A percentile compares a stretch with the other conserved stretches of the same genome.
phyloP scores from a whole-genome alignment of 2,329 filamentous ascomycete genomes.

The Fusarium sp. region DNA sequence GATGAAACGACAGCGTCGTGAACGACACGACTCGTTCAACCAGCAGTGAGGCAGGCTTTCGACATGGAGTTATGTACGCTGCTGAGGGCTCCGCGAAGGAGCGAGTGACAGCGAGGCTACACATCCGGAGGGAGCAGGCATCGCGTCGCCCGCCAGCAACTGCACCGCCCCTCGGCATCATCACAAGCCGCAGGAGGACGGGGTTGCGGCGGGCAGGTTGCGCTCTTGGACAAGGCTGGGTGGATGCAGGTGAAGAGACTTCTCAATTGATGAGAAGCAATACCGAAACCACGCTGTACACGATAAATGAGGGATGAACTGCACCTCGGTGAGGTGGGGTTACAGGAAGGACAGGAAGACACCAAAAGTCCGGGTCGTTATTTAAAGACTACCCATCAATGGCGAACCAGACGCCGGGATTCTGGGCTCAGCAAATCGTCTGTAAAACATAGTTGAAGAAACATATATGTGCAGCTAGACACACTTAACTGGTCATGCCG shows the following conservation, averaged over 20 bases:
- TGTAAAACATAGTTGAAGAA: slow-evolving; percentile 22
- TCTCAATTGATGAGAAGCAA: slow-evolving; percentile 31
- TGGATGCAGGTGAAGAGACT: slow-evolving; percentile 26
- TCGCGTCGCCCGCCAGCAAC: slow-evolving; percentile 27
- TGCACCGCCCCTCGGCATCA: slow-evolving; percentile 17
- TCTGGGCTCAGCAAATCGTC: slow-evolving; percentile 25
- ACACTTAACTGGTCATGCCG: not conserved
- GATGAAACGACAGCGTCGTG: slow-evolving; percentile 33
- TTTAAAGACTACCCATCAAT: slow-evolving; percentile 13
- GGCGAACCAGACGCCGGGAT: slow-evolving; percentile 26
- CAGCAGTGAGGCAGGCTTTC: slow-evolving; percentile 21
- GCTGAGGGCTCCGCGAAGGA: slow-evolving; percentile 27
- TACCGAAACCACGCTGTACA: slow-evolving; percentile 30
- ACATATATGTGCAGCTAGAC: slow-evolving; percentile 14
- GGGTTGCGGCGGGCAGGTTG: slow-evolving; percentile 35
- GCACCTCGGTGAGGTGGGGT: slow-evolving; percentile 33
- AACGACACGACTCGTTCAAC: slow-evolving; percentile 18
- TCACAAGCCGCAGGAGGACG: slow-evolving; percentile 19
- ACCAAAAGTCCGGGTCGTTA: slow-evolving; percentile 26
- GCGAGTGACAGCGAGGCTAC: slow-evolving; percentile 37
- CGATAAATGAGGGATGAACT: slow-evolving; percentile 35
- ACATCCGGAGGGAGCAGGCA: slow-evolving; percentile 26
- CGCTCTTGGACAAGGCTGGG: slow-evolving; percentile 32
- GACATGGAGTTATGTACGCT: slow-evolving; percentile 14
- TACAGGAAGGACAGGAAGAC: slow-evolving; percentile 10